Conservation (phyloP, 768 basidiomycete genomes). For the Tephrocybe sp. region DNA sequence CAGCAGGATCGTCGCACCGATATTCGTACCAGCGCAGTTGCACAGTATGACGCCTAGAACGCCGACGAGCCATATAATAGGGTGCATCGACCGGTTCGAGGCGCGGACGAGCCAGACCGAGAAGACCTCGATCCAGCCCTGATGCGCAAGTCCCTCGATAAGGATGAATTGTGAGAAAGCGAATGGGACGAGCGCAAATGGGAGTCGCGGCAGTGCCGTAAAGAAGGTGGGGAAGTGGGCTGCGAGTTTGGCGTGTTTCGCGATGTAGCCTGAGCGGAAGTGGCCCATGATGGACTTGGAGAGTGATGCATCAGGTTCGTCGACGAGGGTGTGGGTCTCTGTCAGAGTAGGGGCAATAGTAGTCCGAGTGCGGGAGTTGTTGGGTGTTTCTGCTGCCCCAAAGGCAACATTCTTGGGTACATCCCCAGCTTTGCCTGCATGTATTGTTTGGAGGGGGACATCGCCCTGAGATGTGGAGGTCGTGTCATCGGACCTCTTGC, state of each 20-base stretch:
- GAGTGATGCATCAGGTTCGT: neutral
- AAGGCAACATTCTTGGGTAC: slow-evolving; percentile 1
- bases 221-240: slow-evolving; percentile 70
- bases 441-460: neutral
- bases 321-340: neutral
- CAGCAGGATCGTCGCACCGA: slow-evolving; percentile 87
- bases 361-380: slow-evolving; percentile 12
- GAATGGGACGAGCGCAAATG: slow-evolving; percentile 84
- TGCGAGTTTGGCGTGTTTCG: slow-evolving; percentile 19
- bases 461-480: neutral
- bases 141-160: slow-evolving; percentile 76
- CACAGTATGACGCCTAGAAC: slow-evolving; percentile 73
- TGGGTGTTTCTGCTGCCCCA: slow-evolving; percentile 4
- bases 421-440: neutral
- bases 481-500: slow-evolving; percentile 13
- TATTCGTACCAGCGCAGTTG: slow-evolving; percentile 87
- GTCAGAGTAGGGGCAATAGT: slow-evolving; percentile 12
- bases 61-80: slow-evolving; percentile 67
- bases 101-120: slow-evolving; percentile 61
- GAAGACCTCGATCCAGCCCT: slow-evolving; percentile 90
- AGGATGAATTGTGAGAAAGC: slow-evolving; percentile 95
- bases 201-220: slow-evolving; percentile 66
- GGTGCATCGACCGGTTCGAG: slow-evolving; percentile 40
- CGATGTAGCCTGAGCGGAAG: slow-evolving; percentile 3
- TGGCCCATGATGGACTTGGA: slow-evolving; percentile 8